A percentile compares a stretch with the other conserved stretches of the same genome.
phyloP scores from a whole-genome alignment of 495 filamentous ascomycete species.

The Hypoxylon perforatum region DNA sequence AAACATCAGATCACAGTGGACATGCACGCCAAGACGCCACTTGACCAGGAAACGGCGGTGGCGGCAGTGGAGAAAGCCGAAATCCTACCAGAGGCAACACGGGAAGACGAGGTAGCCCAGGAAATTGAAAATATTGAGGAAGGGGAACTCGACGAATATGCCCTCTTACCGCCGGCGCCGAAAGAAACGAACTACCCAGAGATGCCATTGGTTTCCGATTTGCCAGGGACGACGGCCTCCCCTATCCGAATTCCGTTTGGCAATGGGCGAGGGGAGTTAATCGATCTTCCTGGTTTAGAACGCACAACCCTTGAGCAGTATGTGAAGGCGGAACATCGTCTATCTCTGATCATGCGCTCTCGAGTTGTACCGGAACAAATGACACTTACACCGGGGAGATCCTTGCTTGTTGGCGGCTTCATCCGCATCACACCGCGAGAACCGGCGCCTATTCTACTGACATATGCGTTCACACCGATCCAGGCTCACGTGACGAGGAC shows the following conservation, averaged over 20 bases:
- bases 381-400: conserved; percentile 79
- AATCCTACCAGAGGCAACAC: conserved; percentile 23
- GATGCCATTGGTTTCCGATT: conserved; percentile 83
- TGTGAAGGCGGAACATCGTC: conserved; percentile 71
- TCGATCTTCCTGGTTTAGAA: conserved; percentile 89
- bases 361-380: conserved; percentile 74
- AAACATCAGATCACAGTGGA: conserved; percentile 49
- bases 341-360: conserved; percentile 78
- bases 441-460: conserved; percentile 69
- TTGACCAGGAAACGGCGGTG: conserved; percentile 25
- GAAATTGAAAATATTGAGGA: conserved; percentile 38
- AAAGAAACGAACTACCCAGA: conserved; percentile 77
- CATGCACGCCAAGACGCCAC: conserved; percentile 33
- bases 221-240: conserved; percentile 93
- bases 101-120: conserved; percentile 43
- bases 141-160: conserved; percentile 43
- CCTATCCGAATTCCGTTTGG: conserved; percentile 92
- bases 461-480: conserved; percentile 83
- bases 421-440: conserved; percentile 85
- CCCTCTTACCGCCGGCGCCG: conserved; percentile 79
- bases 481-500: conserved; percentile 78
- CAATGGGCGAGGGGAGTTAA: conserved; percentile 85
- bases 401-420: conserved; percentile 86
- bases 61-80: conserved; percentile 30
- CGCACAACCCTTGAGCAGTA: conserved; percentile 75